A percentile compares a stretch with the other conserved stretches of the same genome.
These are phyloP conservation scores for Macrophomina phaseolina DNA, from an alignment of 2,329 filamentous ascomycete genomes.

Conservation along the genomic window DNA sequence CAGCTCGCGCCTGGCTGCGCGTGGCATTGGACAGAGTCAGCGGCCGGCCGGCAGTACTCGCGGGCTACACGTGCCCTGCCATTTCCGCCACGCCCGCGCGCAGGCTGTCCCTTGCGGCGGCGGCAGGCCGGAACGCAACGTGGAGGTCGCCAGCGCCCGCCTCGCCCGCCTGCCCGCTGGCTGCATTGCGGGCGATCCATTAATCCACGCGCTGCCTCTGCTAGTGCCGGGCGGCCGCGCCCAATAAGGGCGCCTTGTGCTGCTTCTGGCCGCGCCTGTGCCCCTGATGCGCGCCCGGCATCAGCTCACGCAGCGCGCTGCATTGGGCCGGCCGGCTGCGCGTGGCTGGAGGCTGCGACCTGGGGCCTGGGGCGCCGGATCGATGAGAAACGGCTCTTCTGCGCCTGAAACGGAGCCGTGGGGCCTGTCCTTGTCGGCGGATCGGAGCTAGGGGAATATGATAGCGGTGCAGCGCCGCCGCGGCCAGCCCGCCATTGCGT, in stretches of 20 bases:
- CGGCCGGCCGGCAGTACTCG: conserved; percentile 5
- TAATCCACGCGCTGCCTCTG: neutral
- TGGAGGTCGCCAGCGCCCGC: neutral
- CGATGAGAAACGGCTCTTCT: conserved; percentile 21
- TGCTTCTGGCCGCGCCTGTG: conserved; percentile 22
- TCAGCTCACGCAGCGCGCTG: conserved; percentile 5
- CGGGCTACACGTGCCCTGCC: neutral
- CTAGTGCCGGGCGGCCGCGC: conserved; percentile 22
- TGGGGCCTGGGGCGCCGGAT: conserved; percentile 9
- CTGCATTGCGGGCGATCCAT: conserved; percentile 11
- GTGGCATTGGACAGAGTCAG: conserved; percentile 14
- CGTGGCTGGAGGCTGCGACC: neutral
- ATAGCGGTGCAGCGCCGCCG: neutral
- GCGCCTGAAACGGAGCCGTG: conserved; percentile 12
- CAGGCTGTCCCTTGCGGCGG: conserved; percentile 3
- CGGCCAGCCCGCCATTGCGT: neutral
- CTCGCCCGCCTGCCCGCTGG: conserved; percentile 9
- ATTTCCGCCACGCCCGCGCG: conserved; percentile 14
- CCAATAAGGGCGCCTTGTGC: conserved; percentile 7
- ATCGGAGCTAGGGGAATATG: conserved; percentile 12
- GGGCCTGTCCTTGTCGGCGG: conserved; percentile 5
- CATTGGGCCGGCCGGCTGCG: conserved; percentile 18
- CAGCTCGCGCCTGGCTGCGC: conserved; percentile 3
- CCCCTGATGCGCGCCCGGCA: conserved; percentile 23
- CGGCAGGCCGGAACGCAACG: neutral